These are phyloP conservation scores for Mercurialis annua DNA, from an alignment of 345 rosid species.

Conservation along the genomic window DNA sequence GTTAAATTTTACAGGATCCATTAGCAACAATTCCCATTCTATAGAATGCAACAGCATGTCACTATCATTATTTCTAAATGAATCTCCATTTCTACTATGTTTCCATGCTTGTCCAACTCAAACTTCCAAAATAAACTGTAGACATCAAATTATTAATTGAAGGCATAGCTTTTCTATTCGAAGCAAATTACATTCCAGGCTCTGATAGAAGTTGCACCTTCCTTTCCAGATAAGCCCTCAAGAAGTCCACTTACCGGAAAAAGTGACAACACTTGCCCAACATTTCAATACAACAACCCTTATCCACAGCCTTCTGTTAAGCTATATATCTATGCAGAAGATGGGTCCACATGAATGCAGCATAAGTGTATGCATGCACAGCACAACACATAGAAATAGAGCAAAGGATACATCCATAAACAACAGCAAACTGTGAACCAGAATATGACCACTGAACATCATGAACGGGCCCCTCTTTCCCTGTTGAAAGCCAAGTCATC, in stretches of 20 bases:
- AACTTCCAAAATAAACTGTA: not conserved
- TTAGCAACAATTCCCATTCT: not conserved
- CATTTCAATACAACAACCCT: not conserved
- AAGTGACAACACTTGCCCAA: not conserved
- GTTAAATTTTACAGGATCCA: not conserved
- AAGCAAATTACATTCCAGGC: not conserved
- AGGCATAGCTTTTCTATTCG: not conserved
- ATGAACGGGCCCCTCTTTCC: slow-evolving; percentile 96
- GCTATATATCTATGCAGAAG: not conserved
- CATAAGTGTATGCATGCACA: not conserved
- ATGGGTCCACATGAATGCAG: not conserved
- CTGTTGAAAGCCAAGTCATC: slow-evolving; percentile 35
- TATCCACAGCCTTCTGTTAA: not conserved
- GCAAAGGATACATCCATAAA: slow-evolving; percentile 94
- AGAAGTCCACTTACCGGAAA: not conserved
- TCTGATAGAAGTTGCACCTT: not conserved
- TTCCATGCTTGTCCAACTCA: not conserved
- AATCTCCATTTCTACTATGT: not conserved
- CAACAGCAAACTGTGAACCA: slow-evolving; percentile 92
- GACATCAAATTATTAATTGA: not conserved
- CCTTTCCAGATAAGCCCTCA: slow-evolving; percentile 7
- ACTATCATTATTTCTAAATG: not conserved
- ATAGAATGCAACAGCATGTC: not conserved
- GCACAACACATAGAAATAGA: not conserved
- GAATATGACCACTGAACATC: slow-evolving; percentile 95